Conservation (phyloP, 2,329 filamentous ascomycete genomes). For the Colletotrichum tropicicola region DNA sequence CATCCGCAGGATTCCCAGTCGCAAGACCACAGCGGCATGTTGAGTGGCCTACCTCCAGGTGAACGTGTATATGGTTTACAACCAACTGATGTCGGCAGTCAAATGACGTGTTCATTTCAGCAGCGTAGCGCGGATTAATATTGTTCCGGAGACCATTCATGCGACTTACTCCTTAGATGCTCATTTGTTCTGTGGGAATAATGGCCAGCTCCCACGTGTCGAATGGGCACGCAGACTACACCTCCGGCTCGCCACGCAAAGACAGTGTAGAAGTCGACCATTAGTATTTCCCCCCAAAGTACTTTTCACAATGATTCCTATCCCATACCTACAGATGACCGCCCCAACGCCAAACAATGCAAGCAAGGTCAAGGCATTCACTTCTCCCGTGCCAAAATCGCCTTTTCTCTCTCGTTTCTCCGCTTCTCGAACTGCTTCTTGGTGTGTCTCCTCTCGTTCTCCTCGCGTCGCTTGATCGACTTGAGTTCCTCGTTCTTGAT, state of each 20-base stretch:
- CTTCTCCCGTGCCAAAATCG: constrained; percentile 76
- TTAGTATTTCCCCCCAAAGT: constrained; percentile 17
- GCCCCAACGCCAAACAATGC: constrained; percentile 32
- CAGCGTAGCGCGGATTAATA: too few relatives aligned
- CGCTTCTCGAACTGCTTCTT: constrained; percentile 82
- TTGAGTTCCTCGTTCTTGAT: constrained; percentile 92
- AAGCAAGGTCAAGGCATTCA: constrained; percentile 41
- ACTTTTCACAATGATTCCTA: constrained; percentile 21
- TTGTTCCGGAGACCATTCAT: too few relatives aligned
- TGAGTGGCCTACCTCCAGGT: too few relatives aligned
- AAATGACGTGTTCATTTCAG: too few relatives aligned
- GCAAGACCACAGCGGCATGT: not conserved
- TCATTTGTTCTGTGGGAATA: too few relatives aligned
- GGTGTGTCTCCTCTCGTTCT: constrained; percentile 93
- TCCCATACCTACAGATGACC: constrained; percentile 18
- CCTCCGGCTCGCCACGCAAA: too few relatives aligned
- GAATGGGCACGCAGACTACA: too few relatives aligned
- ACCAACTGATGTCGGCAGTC: too few relatives aligned
- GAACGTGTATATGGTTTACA: too few relatives aligned
- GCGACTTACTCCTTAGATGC: too few relatives aligned
- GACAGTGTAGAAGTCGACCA: not conserved
- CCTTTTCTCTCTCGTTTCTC: constrained; percentile 89
- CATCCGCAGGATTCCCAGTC: not conserved
- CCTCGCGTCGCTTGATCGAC: constrained; percentile 87
- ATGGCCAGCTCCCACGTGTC: too few relatives aligned